Base-by-base conservation (phyloP, 495 filamentous ascomycete species). In the Corynascus novoguineensis region DNA sequence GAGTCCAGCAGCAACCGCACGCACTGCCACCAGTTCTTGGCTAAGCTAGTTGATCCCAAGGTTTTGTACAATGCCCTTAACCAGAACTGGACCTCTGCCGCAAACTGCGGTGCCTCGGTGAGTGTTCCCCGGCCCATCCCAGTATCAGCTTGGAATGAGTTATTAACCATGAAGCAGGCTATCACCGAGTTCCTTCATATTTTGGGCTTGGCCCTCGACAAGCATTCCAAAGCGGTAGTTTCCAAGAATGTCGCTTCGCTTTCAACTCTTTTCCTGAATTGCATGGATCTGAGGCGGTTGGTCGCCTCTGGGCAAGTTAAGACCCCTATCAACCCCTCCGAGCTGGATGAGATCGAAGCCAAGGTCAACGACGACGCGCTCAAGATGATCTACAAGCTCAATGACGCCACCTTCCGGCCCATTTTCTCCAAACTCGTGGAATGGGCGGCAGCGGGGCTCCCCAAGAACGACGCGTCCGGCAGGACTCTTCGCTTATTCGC, bases 341-440 rank as follows among this genome's bases (percentile, higher is more conserved):
- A 72, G n/a, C 41, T 68, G 6, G 62, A 66, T 1, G 64, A 71
- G 28, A 74, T 89, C n/a, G 90, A 96, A 68, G 74, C 73, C 29
- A 64, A 73, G 3, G 61, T 89, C 52, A 83, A 88, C 60, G 77
- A 85, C 11, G 77, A 84, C 3, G 84, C 83, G 0, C 82, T 97
- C 37, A 87, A 89, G 68, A 92, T 96, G 84, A 87, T 93, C 49
- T 88, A 95, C 73, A 97, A 97, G 78, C 80, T 97, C 21, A 97
- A 96, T 71, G 95, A 98, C 70, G 83, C 86, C n/a, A 82, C 87
- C 17, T 98, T 97, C 81, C 82, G 92, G n/a, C 93, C 93, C 0
- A 83, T 97, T 50, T 97, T 97, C 69, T 78, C 82, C 15, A 82
- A 83, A 53, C 71, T 96, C 6, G 75, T 92, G 22, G 90, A 96